Conservation (phyloP, 2,329 filamentous ascomycete species). For the Clonostachys byssicola region DNA sequence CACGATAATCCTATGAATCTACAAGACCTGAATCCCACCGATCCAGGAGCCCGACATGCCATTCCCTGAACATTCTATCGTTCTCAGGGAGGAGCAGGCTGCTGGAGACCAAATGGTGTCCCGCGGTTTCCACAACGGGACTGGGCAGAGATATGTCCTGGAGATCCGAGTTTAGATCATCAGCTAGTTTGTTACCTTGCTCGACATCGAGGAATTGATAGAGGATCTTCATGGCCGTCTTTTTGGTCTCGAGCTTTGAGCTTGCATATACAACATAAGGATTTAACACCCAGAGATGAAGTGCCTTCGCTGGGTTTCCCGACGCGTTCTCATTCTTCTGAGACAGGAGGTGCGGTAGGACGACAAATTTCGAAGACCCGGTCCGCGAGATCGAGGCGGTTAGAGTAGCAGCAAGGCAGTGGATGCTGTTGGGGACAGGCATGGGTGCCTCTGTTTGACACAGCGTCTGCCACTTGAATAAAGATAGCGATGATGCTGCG, state of each 20-base stretch:
- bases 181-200: conserved; percentile 43
- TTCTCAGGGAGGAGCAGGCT: conserved; percentile 46
- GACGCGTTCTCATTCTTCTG: conserved; percentile 4
- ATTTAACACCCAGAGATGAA: conserved; percentile 54
- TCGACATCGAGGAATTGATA: conserved; percentile 36
- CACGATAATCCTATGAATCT: too few relatives aligned
- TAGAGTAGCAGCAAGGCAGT: conserved; percentile 50
- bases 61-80: conserved; percentile 58
- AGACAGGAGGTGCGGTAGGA: conserved; percentile 27
- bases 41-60: conserved; percentile 61
- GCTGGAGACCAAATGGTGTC: conserved; percentile 37
- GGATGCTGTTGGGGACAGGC: conserved; percentile 30
- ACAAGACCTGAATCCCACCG: conserved; percentile 15
- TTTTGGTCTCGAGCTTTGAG: conserved; percentile 19
- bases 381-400: conserved; percentile 50
- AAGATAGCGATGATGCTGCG: conserved; percentile 36
- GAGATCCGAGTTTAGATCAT: conserved; percentile 48
- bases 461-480: conserved; percentile 56
- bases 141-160: conserved; percentile 54
- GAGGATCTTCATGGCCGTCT: conserved; percentile 47
- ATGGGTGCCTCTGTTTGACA: conserved; percentile 22
- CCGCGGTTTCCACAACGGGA: conserved; percentile 41
- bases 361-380: conserved; percentile 51
- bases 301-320: conserved; percentile 11
- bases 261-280: conserved; percentile 48